A percentile compares a stretch with the other conserved stretches of the same genome.
Conservation (phyloP, 2,329 filamentous ascomycete genomes). For the Fusarium musae region DNA sequence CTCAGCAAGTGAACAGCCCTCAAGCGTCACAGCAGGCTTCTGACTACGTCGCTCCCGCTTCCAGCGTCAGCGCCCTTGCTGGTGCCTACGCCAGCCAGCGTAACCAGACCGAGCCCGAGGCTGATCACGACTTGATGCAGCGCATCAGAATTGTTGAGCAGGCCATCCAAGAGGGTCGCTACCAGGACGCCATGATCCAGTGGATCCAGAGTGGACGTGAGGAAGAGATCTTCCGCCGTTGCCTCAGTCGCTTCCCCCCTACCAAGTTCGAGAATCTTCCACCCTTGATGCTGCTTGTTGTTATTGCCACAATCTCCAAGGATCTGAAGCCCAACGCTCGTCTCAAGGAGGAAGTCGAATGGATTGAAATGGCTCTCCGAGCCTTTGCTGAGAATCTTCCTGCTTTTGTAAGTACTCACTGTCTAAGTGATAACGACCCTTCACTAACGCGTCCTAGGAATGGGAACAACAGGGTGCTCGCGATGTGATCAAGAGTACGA, state of each 20-base stretch:
- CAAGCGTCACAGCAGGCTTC: conserved; percentile 49
- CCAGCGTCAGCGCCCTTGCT: conserved; percentile 50
- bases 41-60: conserved; percentile 48
- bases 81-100: conserved; percentile 51
- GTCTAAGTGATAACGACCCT: not conserved
- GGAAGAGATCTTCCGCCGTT: conserved; percentile 69
- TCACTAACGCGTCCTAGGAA: conserved; percentile 47
- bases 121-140: conserved; percentile 63
- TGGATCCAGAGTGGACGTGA: conserved; percentile 74
- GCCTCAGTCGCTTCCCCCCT: conserved; percentile 52
- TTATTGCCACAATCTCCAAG: conserved; percentile 71
- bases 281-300: conserved; percentile 70
- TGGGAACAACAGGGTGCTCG: conserved; percentile 52
- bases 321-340: conserved; percentile 64
- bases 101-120: conserved; percentile 50
- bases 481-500: conserved; percentile 53
- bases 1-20: conserved; percentile 48
- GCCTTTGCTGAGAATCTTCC: conserved; percentile 61
- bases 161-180: conserved; percentile 69
- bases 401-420: conserved; percentile 59
- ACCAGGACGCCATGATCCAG: conserved; percentile 71
- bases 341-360: conserved; percentile 66
- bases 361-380: conserved; percentile 70
- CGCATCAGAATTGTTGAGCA: conserved; percentile 69
- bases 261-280: conserved; percentile 64